phyloP scores from a whole-genome alignment of 768 basidiomycete genomes.

The Phaeotremella skinneri region DNA sequence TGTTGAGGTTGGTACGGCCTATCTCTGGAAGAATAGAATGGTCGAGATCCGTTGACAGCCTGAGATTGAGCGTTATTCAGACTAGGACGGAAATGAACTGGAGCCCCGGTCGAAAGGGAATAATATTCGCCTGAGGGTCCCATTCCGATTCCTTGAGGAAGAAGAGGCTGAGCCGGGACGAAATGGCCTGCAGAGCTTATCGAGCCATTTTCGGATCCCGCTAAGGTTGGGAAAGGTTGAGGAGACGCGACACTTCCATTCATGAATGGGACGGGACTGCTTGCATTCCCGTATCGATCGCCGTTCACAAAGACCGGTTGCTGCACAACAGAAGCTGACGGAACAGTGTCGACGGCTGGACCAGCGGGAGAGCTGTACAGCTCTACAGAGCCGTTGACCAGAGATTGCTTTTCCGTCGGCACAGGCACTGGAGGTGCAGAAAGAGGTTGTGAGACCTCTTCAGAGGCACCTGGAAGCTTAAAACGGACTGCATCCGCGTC shows the following conservation, averaged over 20 bases:
- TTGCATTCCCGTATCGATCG: not conserved
- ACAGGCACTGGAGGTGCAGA: not conserved
- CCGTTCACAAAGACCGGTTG: not conserved
- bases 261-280: not conserved
- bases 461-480: constrained; percentile 28
- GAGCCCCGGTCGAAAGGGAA: constrained; percentile 15
- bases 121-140: constrained; percentile 21
- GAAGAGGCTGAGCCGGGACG: constrained; percentile 8
- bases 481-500: constrained; percentile 26
- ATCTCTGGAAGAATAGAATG: not conserved
- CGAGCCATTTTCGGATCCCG: constrained; percentile 28
- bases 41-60: not conserved
- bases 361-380: constrained; percentile 12
- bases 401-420: too few species aligned
- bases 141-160: constrained; percentile 19
- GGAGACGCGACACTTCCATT: not conserved
- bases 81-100: constrained; percentile 17
- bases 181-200: constrained; percentile 20
- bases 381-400: constrained; percentile 9
- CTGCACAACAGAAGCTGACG: not conserved
- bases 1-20: not conserved
- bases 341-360: not conserved
- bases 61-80: not conserved
- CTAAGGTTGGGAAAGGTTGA: constrained; percentile 13
- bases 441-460: constrained; percentile 3